Percentiles rank a stretch among this genome's conserved stretches.
Evolutionary conservation across 2,329 filamentous ascomycete genomes (phyloP).

Genomic region (Coniella vitis): DNA sequence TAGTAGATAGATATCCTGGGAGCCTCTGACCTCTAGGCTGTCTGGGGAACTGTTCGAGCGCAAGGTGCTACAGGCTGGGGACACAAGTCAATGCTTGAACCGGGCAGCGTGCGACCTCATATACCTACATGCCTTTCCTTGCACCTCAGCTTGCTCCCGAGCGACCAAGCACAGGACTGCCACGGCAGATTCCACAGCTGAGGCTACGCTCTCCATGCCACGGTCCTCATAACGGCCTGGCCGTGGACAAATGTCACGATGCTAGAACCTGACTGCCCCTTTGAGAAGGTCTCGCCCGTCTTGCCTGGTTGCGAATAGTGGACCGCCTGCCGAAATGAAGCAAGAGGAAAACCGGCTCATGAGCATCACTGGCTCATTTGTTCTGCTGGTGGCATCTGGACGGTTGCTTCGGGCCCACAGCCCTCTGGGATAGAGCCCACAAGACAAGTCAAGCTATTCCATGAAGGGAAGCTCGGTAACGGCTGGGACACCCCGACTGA

Average conservation of each 20-base stretch:
- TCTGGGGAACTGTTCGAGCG: too few relatives aligned
- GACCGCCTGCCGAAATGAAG: background rate
- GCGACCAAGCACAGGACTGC: background rate
- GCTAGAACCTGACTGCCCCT: constrained; percentile 9
- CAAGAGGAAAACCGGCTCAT: background rate
- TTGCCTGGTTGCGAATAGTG: background rate
- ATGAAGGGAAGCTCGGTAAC: background rate
- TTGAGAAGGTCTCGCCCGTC: constrained; percentile 12
- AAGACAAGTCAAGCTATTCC: background rate
- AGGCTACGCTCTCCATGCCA: background rate
- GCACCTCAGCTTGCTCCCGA: background rate
- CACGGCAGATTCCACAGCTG: background rate
- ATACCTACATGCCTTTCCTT: background rate
- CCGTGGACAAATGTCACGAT: background rate
- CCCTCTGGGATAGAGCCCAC: background rate
- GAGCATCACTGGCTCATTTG: background rate
- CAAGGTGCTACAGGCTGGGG: background rate
- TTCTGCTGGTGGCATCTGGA: too few relatives aligned
- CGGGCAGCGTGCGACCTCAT: background rate
- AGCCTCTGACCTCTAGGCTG: too few relatives aligned
- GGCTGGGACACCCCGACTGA: background rate
- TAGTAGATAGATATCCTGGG: too few relatives aligned
- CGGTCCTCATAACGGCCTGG: background rate
- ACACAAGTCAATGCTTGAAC: background rate
- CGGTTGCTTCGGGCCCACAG: background rate